phyloP scores from a whole-genome alignment of 2,329 filamentous ascomycete species.

The Tricladium varicosporioides region DNA sequence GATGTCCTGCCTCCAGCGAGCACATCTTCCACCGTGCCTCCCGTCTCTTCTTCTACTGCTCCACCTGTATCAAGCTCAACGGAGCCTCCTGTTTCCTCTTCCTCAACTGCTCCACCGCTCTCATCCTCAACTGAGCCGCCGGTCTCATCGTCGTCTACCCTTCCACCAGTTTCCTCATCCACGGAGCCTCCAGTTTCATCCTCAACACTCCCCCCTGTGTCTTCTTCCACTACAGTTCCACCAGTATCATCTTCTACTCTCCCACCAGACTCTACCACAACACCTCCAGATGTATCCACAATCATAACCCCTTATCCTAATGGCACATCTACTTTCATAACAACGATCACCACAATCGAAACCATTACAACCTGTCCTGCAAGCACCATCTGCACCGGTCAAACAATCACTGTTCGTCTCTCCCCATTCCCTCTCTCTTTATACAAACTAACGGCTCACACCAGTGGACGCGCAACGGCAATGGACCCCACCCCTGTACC shows the following conservation, averaged over 20 bases:
- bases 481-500: background rate
- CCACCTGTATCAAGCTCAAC: too few relatives aligned
- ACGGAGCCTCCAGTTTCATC: background rate
- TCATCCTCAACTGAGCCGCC: background rate
- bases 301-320: background rate
- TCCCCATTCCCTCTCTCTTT: background rate
- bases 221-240: background rate
- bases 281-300: background rate
- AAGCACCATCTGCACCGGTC: background rate
- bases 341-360: background rate
- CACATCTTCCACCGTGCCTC: background rate
- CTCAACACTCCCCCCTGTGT: background rate
- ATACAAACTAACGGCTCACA: background rate
- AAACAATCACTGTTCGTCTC: background rate
- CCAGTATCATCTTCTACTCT: background rate
- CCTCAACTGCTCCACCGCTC: too few relatives aligned
- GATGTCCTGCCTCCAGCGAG: too few relatives aligned
- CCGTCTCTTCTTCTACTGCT: background rate
- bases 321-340: background rate
- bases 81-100: too few relatives aligned
- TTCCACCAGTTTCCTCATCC: background rate
- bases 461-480: background rate
- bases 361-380: background rate
- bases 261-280: background rate
- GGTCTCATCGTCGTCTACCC: background rate